Evolutionary conservation across 257 asterid species (phyloP).

Genomic region (Nicotiana otophora): DNA sequence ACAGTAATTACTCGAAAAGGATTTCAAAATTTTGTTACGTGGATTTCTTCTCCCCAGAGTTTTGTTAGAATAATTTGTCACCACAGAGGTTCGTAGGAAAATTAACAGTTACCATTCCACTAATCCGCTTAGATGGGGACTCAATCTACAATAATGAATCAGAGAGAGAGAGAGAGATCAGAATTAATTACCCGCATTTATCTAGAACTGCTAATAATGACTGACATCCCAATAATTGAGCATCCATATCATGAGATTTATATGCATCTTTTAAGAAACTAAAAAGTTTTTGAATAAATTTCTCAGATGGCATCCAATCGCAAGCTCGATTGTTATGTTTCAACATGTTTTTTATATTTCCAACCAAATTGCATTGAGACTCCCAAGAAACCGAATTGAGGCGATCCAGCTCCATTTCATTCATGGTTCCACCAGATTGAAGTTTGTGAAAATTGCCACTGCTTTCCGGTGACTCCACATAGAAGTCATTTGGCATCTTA

Average conservation of each 20-base stretch:
- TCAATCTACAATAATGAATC: background rate
- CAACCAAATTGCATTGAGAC: constrained; percentile 45
- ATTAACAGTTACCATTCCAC: background rate
- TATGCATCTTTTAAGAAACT: constrained; percentile 62
- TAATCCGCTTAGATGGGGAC: background rate
- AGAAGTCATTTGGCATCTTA: constrained; percentile 17
- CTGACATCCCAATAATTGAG: constrained; percentile 61
- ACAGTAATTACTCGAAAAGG: background rate
- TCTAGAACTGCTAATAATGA: constrained; percentile 50
- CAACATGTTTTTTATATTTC: constrained; percentile 36
- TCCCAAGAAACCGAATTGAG: constrained; percentile 68
- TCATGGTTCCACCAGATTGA: constrained; percentile 6
- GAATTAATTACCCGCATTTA: constrained; percentile 54
- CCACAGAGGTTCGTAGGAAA: background rate
- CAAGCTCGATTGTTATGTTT: constrained; percentile 26
- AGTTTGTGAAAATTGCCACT: constrained; percentile 7
- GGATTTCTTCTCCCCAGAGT: background rate
- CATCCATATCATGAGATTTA: constrained; percentile 42
- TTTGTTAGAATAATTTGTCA: background rate
- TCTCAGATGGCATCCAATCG: constrained; percentile 24
- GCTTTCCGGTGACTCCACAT: background rate
- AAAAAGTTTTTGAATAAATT: constrained; percentile 32
- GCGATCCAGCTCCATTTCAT: constrained; percentile 29
- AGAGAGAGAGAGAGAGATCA: background rate
- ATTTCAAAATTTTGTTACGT: constrained; percentile 6